phyloP scores from a whole-genome alignment of 1,284 basidiomycete genomes.

The Clitocybe nebularis region DNA sequence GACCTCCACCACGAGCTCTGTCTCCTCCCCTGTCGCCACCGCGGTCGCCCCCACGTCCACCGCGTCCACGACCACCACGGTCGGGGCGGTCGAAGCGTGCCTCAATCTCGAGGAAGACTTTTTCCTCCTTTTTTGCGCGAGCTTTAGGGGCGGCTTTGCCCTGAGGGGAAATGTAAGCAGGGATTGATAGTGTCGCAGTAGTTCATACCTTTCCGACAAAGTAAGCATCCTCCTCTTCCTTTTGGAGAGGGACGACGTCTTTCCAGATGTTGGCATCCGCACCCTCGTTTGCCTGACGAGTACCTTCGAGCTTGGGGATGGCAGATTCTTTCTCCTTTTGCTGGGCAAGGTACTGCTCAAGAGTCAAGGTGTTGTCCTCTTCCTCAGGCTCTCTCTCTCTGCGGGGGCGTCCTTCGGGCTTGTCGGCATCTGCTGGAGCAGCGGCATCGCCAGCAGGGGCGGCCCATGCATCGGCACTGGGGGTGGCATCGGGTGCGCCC shows the following conservation, averaged over 20 bases:
- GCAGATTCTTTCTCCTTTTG: conserved; percentile 55
- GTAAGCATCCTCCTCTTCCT: conserved; percentile 61
- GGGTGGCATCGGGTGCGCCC: conserved; percentile 24
- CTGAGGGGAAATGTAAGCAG: conserved; percentile 29
- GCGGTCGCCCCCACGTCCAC: conserved; percentile 26
- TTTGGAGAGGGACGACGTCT: conserved; percentile 58
- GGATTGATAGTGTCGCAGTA: conserved; percentile 2
- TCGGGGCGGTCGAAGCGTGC: conserved; percentile 71
- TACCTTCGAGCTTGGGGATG: conserved; percentile 65
- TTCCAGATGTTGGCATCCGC: conserved; percentile 56
- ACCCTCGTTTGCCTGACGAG: conserved; percentile 69
- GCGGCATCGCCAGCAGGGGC: conserved; percentile 28
- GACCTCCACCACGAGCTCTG: conserved; percentile 20
- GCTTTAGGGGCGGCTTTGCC: conserved; percentile 56
- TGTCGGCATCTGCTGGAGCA: conserved; percentile 32
- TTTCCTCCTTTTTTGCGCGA: conserved; percentile 73
- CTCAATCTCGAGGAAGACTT: conserved; percentile 74
- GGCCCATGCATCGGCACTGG: conserved; percentile 33
- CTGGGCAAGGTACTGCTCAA: conserved; percentile 81
- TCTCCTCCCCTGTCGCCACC: conserved; percentile 27
- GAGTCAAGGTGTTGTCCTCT: conserved; percentile 89
- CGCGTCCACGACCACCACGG: conserved; percentile 53
- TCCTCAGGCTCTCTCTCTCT: conserved; percentile 70
- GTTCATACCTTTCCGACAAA: conserved; percentile 69
- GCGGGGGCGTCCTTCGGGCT: conserved; percentile 41